Conservation (phyloP, 495 filamentous ascomycete species). For the Tirmania nivea region DNA sequence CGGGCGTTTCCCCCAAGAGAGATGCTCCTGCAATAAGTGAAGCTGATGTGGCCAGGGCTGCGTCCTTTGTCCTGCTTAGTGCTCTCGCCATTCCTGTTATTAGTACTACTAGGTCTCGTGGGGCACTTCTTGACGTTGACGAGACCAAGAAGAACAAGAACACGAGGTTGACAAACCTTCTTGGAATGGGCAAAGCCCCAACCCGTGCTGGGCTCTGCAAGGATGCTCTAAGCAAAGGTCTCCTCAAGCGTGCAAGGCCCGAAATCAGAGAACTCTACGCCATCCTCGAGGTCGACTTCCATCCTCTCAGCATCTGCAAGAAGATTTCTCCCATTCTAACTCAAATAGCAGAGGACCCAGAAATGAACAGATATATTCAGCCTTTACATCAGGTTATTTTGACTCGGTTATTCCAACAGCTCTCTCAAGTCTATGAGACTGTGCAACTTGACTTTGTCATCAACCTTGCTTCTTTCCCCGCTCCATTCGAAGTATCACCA, state of each 20-base stretch:
- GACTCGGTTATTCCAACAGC: conserved; percentile 92
- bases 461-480: conserved; percentile 83
- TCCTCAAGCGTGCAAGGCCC: conserved; percentile 71
- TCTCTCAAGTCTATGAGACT: conserved; percentile 97
- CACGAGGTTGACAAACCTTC: conserved; percentile 77
- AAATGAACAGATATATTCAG: conserved; percentile 89
- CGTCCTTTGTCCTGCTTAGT: conserved; percentile 88
- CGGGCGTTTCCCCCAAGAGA: conserved; percentile 61
- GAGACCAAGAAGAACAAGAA: conserved; percentile 98
- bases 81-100: conserved; percentile 95
- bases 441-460: conserved; percentile 89
- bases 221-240: conserved; percentile 81
- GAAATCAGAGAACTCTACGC: conserved; percentile 94
- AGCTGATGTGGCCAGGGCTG: conserved; percentile 65
- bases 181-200: conserved; percentile 76
- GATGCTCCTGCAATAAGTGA: conserved; percentile 82
- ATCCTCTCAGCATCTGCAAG: conserved; percentile 93
- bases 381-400: conserved; percentile 96
- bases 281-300: conserved; percentile 97
- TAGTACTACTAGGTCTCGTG: conserved; percentile 87
- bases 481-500: conserved; percentile 81
- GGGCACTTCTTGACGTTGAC: conserved; percentile 88
- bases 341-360: conserved; percentile 80
- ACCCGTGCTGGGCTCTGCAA: conserved; percentile 83
- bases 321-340: conserved; percentile 93